Percentiles rank a stretch among this genome's conserved stretches.
These are phyloP conservation scores for Candida oleophila DNA, from an alignment of 805 yeast genomes.

Conservation along the genomic window DNA sequence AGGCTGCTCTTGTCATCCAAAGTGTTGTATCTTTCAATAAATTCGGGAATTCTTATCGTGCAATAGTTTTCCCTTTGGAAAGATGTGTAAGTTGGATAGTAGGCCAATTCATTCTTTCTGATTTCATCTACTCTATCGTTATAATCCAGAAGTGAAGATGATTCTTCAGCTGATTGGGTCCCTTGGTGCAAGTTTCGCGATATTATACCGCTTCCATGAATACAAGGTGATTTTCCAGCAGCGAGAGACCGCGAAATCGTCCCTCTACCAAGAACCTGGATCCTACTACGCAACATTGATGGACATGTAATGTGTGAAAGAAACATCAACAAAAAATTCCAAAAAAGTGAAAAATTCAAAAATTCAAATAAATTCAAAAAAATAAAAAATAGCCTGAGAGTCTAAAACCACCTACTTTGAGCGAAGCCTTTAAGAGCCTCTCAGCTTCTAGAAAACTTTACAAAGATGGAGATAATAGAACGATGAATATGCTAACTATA, in stretches of 20 bases:
- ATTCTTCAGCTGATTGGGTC: background rate
- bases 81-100: constrained; percentile 1
- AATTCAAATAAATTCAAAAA: background rate
- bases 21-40: background rate
- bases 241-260: background rate
- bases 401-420: no score
- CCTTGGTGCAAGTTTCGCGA: background rate
- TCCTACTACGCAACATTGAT: background rate
- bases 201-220: background rate
- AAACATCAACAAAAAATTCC: background rate
- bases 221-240: background rate
- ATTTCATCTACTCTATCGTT: background rate
- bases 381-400: no score
- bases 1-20: background rate
- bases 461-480: no score
- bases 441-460: no score
- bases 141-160: background rate
- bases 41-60: constrained; percentile 2
- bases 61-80: background rate
- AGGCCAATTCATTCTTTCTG: background rate
- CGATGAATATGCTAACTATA: no score
- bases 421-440: no score
- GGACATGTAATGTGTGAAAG: background rate
- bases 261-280: background rate
- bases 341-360: background rate